These are phyloP conservation scores for Aspergillus quadricinctus DNA, from an alignment of 2,329 filamentous ascomycete species.

Conservation along the genomic window DNA sequence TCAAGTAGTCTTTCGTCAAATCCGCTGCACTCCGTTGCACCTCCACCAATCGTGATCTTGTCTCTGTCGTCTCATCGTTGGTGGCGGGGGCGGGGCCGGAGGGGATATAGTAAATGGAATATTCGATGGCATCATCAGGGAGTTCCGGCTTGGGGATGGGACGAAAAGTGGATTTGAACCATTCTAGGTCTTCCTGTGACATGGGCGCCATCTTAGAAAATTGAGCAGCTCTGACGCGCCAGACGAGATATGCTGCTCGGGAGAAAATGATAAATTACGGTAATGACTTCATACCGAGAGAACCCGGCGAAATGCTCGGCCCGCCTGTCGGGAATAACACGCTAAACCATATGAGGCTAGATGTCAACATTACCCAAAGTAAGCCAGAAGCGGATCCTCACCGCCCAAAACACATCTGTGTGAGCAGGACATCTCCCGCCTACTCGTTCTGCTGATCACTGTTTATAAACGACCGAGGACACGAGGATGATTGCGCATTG, in stretches of 20 bases:
- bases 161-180: slow-evolving; percentile 62
- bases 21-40: slow-evolving; percentile 66
- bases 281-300: slow-evolving; percentile 32
- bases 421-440: slow-evolving; percentile 7
- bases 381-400: slow-evolving; percentile 16
- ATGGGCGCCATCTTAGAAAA: slow-evolving; percentile 36
- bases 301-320: slow-evolving; percentile 23
- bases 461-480: slow-evolving; percentile 1
- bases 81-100: slow-evolving; percentile 50
- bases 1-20: slow-evolving; percentile 62
- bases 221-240: background rate
- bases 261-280: slow-evolving; percentile 11
- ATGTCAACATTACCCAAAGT: slow-evolving; percentile 35
- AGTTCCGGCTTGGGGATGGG: slow-evolving; percentile 62
- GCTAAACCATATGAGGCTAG: slow-evolving; percentile 34
- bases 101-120: slow-evolving; percentile 70
- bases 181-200: slow-evolving; percentile 57
- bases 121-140: slow-evolving; percentile 82
- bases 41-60: slow-evolving; percentile 60
- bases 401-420: slow-evolving; percentile 32
- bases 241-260: background rate
- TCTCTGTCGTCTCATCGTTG: slow-evolving; percentile 49
- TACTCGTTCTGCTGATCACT: slow-evolving; percentile 1
- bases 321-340: slow-evolving; percentile 13
- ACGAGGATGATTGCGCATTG: slow-evolving; percentile 26